These are phyloP conservation scores for Floccularia luteovirens DNA, from an alignment of 768 basidiomycete species.

Conservation along the genomic window DNA sequence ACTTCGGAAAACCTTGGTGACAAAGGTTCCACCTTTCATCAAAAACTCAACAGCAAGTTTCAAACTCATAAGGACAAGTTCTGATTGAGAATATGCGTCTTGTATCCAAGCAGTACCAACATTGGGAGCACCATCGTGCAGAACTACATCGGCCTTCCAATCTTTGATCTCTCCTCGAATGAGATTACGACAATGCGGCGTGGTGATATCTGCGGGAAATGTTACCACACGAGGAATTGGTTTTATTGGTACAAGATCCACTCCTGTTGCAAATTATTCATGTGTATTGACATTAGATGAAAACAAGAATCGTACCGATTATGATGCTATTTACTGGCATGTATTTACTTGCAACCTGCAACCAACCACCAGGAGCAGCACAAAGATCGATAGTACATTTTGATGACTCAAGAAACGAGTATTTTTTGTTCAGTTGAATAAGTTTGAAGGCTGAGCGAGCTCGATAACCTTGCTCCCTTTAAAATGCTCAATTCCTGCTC, in stretches of 20 bases:
- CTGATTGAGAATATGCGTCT: conserved; percentile 95
- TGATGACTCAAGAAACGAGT: conserved; percentile 80
- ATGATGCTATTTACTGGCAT: conserved; percentile 93
- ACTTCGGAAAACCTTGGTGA: conserved; percentile 98
- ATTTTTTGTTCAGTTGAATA: conserved; percentile 98
- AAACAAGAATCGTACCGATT: conserved; percentile 54
- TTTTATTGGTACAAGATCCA: conserved; percentile 94
- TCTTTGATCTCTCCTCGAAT: conserved; percentile 88
- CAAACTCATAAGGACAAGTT: conserved; percentile 91
- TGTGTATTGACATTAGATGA: neutral
- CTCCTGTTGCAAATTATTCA: conserved; percentile 42
- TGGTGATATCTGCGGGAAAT: conserved; percentile 93
- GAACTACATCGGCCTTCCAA: conserved; percentile 97
- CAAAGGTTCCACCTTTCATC: conserved; percentile 87
- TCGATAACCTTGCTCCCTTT: conserved; percentile 96
- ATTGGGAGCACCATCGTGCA: conserved; percentile 99
- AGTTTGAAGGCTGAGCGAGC: conserved; percentile 99
- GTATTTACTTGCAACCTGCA: conserved; percentile 96
- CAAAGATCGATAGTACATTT: conserved; percentile 96
- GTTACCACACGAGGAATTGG: conserved; percentile 91
- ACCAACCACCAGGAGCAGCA: conserved; percentile 98
- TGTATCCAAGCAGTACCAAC: conserved; percentile 99
- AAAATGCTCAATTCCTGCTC: conserved; percentile 8
- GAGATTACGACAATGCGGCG: conserved; percentile 78
- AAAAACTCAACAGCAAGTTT: conserved; percentile 96